Evolutionary conservation across 345 rosid genomes (phyloP), one percentile per base, ranked within the genome.

Genomic region (Raphanus sativus): DNA sequence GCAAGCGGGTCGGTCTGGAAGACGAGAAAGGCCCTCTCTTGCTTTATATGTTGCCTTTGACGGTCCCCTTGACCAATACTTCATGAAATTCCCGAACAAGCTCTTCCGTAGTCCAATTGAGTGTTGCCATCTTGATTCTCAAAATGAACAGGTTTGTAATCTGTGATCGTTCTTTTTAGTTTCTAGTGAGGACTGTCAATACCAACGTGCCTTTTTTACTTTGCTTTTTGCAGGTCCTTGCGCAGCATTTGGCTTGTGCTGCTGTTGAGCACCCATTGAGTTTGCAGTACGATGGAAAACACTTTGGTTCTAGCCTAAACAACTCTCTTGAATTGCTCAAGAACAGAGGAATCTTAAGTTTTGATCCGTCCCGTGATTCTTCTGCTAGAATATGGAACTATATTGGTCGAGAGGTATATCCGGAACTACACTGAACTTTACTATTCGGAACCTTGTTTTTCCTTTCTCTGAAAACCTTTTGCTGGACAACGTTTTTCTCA

Each of bases 1-100:
- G 82, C 98, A 94, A 84, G 97, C 98, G 13, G 98, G 98, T 71
- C 86, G 97, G 83, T 92, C 98, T 74, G 98, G 98, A 67, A 86
- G 98, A 81, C 89, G 98, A 78, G 95, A 86, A 73, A 90, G 79
- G 83, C 79, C 89, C 42, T 94, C 98, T 74, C 93, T 94, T 65
- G 93, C 95, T 4, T 90, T 94, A 29, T 92, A 88, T 82, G 97
- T 92, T 60, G 98, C 94, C 74, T 94, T 89, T 77, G 89, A 80
- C 25, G 87, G 90, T 33, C 95, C 98, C 55, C 87, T 94, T 5
- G 98, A 94, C 81, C 98, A 94, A 69, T 92, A 92, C 81, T 94
- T 89, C 75, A 92, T 94, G 97, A 90, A 81, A 73, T 86, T 77
- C 83, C 98, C 98, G 1, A 75, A 86, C 75, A 92, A 92, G 82